These are phyloP conservation scores for Albizia julibrissin DNA, from an alignment of 306 rosid species.

Conservation along the genomic window DNA sequence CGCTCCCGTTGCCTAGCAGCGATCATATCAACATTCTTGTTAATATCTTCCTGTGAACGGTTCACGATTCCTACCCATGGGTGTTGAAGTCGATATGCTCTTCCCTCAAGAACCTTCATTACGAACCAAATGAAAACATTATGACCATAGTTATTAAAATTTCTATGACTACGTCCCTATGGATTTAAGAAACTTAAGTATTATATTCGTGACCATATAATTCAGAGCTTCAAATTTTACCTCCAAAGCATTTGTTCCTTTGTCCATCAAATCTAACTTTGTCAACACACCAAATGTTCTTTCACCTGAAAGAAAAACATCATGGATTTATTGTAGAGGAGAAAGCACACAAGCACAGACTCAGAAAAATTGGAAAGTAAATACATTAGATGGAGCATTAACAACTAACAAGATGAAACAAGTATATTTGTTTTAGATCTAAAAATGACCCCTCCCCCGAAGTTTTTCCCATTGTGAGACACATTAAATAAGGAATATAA, in stretches of 20 bases:
- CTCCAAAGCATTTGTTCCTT: constrained; percentile 83
- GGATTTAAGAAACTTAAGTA: neutral
- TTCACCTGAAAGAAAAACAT: constrained; percentile 54
- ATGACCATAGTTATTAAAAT: neutral
- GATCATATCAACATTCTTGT: constrained; percentile 79
- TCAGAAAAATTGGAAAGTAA: neutral
- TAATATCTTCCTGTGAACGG: constrained; percentile 96
- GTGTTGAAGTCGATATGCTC: constrained; percentile 74
- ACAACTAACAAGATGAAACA: constrained; percentile 22
- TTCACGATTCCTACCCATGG: constrained; percentile 99
- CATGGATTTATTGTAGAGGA: constrained; percentile 22
- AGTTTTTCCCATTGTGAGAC: too few species aligned
- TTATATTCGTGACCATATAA: neutral
- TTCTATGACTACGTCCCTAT: neutral
- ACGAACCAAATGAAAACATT: constrained; percentile 20
- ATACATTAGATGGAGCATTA: neutral
- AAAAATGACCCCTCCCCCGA: too few species aligned
- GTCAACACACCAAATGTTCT: constrained; percentile 92
- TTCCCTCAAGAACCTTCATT: constrained; percentile 89
- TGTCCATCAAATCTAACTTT: constrained; percentile 97
- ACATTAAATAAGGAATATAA: too few species aligned
- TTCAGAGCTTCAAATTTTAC: constrained; percentile 47
- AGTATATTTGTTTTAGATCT: too few species aligned
- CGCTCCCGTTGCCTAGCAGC: constrained; percentile 82
- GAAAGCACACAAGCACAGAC: constrained; percentile 7